These are phyloP conservation scores for Phaeodactylum tricornutum DNA, from an alignment of 108 stramenopile species.

Conservation along the genomic window DNA sequence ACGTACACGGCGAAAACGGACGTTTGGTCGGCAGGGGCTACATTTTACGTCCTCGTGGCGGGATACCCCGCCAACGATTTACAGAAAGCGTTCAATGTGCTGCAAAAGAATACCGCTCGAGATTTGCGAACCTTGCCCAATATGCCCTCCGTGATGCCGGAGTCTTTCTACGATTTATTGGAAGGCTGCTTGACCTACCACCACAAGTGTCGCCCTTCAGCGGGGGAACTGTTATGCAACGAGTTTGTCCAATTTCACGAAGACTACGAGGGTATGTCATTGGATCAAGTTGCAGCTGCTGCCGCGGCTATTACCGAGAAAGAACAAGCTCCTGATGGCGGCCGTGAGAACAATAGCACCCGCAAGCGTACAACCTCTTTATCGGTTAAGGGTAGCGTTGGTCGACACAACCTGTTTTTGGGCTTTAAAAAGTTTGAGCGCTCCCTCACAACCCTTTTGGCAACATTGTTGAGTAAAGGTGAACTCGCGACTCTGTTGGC, in stretches of 20 bases:
- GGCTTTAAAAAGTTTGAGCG: conserved; percentile 67
- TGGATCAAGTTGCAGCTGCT: conserved; percentile 27
- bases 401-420: conserved; percentile 41
- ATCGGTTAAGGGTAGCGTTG: conserved; percentile 33
- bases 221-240: conserved; percentile 39
- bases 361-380: conserved; percentile 14
- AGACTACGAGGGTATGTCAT: conserved; percentile 4
- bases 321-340: background rate
- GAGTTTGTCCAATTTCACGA: conserved; percentile 75
- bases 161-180: conserved; percentile 58
- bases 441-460: conserved; percentile 50
- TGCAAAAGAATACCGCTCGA: conserved; percentile 37
- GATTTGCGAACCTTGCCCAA: conserved; percentile 44
- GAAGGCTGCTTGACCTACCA: conserved; percentile 45
- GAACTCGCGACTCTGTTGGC: conserved; percentile 22
- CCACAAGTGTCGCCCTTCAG: conserved; percentile 46
- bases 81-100: conserved; percentile 63
- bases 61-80: conserved; percentile 64
- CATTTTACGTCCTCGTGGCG: conserved; percentile 73
- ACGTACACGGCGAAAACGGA: conserved; percentile 52
- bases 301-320: conserved; percentile 10
- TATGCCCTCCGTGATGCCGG: conserved; percentile 69
- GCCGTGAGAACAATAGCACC: background rate
- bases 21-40: conserved; percentile 65
- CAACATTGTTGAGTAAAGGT: conserved; percentile 39